phyloP scores from a whole-genome alignment of 2,329 filamentous ascomycete genomes.

The Monosporascus sp. region DNA sequence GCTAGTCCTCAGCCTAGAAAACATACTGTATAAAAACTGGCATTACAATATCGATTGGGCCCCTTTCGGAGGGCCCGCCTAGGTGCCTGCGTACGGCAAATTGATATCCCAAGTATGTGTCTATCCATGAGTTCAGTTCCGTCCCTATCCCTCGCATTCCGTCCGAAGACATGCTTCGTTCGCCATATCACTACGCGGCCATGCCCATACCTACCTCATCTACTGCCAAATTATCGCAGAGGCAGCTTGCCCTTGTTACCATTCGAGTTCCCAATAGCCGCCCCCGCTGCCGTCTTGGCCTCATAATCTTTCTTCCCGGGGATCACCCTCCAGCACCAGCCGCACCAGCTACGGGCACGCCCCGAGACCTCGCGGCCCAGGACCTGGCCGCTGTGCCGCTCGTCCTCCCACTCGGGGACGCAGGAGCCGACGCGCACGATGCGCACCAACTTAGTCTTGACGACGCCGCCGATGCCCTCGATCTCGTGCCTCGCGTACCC shows the following conservation, averaged over 20 bases:
- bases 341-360: conserved; percentile 75
- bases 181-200: too few species aligned
- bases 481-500: conserved; percentile 86
- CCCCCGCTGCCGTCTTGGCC: conserved; percentile 10
- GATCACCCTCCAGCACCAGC: conserved; percentile 80
- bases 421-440: conserved; percentile 76
- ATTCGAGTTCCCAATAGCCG: conserved; percentile 13
- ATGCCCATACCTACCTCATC: too few species aligned
- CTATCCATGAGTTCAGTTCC: too few species aligned
- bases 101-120: too few species aligned
- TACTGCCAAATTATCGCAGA: too few species aligned
- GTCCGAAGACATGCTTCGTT: too few species aligned
- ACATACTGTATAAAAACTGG: too few species aligned
- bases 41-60: too few species aligned
- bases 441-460: conserved; percentile 84
- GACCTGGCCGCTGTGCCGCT: conserved; percentile 59
- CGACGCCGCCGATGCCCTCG: conserved; percentile 79
- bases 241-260: not conserved
- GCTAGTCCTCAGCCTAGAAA: too few species aligned
- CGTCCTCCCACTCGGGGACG: conserved; percentile 81
- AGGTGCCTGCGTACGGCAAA: too few species aligned
- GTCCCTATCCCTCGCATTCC: too few species aligned
- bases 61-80: too few species aligned
- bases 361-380: conserved; percentile 67
- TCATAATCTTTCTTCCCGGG: conserved; percentile 46